Evolutionary conservation across 2,329 filamentous ascomycete species (phyloP), one percentile per base, ranked within the genome.

Genomic region (Xylariaceae sp.): DNA sequence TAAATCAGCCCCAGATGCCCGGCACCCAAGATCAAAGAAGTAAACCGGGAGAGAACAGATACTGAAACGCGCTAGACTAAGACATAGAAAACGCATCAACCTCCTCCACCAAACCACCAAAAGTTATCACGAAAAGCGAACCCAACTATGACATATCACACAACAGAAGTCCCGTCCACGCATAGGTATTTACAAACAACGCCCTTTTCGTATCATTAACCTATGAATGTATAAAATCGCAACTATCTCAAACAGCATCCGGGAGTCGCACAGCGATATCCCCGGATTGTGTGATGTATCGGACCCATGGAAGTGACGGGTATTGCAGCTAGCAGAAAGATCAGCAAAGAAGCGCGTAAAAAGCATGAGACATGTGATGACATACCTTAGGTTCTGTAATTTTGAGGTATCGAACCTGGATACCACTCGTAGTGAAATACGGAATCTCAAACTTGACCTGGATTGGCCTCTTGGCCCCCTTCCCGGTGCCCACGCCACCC

Each of bases 401-500:
- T 81, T 99, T 99, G 71, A 99, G 75, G 72, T 99, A 99, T 67
- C 94, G 84, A 66, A 99, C 94, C 73, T 99, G 95, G 64, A 99
- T 99, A 61, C 94, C 94, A 74, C 89, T 95, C 2, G 95, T 99
- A n/a, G 94, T 99, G 71, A 99, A 99, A 75, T 99, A 99, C n/a
- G 94, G 94, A 68, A 99, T 99, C 77, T 99, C 94, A 71, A 99
- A 99, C 77, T 99, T 99, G 76, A 99, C 94, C 72, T 92, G 92
- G 67, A 99, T 99, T 0, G 94, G 94, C 63, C 94, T 79, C 80
- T 97, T 99, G 53, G 83, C 82, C 18, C 89, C 89, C 76, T 97
- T 97, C 54, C 84, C 86, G 18, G 84, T 80, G n/a, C 81, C 85
- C 26, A 94, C 83, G 60, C 92, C 92, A 55, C 92, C 92, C 92